Evolutionary conservation across 2,329 filamentous ascomycete genomes (phyloP), one percentile per base, ranked within the genome.

Genomic region (Scytalidium sp.): DNA sequence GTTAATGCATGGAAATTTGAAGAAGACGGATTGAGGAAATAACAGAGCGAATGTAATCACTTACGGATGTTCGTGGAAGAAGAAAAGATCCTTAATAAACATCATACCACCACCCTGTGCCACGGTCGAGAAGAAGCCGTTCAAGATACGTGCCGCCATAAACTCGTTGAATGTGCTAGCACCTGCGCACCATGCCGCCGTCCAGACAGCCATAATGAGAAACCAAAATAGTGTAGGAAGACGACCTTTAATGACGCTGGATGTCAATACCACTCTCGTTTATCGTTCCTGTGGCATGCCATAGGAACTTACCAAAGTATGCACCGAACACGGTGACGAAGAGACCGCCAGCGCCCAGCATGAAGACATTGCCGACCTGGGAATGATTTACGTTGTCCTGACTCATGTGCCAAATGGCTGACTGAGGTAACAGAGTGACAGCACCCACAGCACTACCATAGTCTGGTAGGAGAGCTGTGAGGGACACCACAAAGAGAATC

Each of bases 21-120:
- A 5, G 13, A 29, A 21, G 21, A 21, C 27, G 17, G 25, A 19
- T 3, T 29, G 7, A 29, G 25, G 25, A 7, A 10, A 19, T n/a
- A n/a, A n/a, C n/a, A n/a, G n/a, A n/a, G n/a, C n/a, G n/a, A n/a
- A n/a, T n/a, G n/a, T n/a, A n/a, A n/a, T n/a, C n/a, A 50, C 48
- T 46, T 42, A 46, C 2, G 74, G 29, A 46, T 55, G 68, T 51
- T 82, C 73, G 55, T 83, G 80, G 63, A 81, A 79, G 66, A 80
- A 83, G 66, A 79, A 83, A 50, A 81, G 71, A 60, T 83, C 80
- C 47, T 80, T 75, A 60, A 80, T 75, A 58, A 76, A 76, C 60
- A 77, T 76, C 45, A 81, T 65, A 7, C 75, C 76, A 19, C 70
- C 47, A 39, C 44, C 51, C 36, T 55, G 53, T 3, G 51, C 51